Evolutionary conservation across 1,284 basidiomycete genomes (phyloP).

Genomic region (Trichosporon coremiiforme): DNA sequence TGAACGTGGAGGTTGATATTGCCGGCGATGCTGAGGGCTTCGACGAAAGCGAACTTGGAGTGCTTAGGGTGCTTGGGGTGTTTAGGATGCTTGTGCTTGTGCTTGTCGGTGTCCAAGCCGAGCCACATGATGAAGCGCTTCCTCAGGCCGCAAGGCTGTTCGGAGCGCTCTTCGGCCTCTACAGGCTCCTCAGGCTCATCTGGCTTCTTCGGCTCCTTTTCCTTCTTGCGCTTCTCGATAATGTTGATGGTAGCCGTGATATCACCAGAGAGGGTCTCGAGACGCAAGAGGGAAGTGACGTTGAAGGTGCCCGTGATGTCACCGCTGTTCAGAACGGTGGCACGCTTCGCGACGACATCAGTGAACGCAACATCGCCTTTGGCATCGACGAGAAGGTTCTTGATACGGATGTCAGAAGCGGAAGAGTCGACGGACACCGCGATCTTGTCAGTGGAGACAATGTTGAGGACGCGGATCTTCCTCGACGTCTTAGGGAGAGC

Average conservation of each 20-base stretch:
- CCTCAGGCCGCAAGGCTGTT: not conserved
- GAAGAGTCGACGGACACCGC: constrained; percentile 32
- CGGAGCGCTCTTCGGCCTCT: constrained; percentile 17
- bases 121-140: constrained; percentile 13
- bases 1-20: constrained; percentile 36
- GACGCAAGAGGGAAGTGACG: constrained; percentile 34
- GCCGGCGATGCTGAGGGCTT: constrained; percentile 38
- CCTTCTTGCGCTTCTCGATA: constrained; percentile 20
- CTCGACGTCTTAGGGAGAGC: constrained; percentile 29
- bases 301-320: constrained; percentile 42
- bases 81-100: constrained; percentile 29
- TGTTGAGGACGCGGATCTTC: constrained; percentile 28
- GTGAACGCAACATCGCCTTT: constrained; percentile 29
- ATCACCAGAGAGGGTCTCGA: constrained; percentile 40
- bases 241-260: constrained; percentile 42
- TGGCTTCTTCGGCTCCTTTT: constrained; percentile 15
- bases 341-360: constrained; percentile 19
- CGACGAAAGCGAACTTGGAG: constrained; percentile 32
- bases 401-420: constrained; percentile 30
- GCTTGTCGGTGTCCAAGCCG: constrained; percentile 21
- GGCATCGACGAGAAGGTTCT: constrained; percentile 31
- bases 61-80: constrained; percentile 25
- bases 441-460: constrained; percentile 28
- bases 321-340: constrained; percentile 31
- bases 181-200: constrained; percentile 26